Conservation (phyloP, 805 yeast genomes). For the Schizosaccharomyces lindneri region DNA sequence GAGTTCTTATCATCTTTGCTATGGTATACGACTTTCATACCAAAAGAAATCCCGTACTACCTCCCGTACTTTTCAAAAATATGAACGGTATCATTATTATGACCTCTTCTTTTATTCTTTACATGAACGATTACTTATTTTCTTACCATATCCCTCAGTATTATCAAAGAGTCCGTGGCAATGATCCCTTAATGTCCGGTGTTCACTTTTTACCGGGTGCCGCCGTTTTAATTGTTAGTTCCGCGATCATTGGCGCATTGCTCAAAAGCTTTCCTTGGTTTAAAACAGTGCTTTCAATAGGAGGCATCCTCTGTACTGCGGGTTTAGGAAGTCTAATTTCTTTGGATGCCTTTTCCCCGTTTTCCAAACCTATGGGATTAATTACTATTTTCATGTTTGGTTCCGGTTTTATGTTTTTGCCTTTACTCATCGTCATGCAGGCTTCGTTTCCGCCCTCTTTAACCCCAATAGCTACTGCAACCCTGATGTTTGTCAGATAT, state of each 20-base stretch:
- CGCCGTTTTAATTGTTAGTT: conserved; percentile 17
- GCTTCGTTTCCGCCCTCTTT: conserved; percentile 12
- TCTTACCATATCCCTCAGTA: conserved; percentile 21
- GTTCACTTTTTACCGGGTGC: conserved; percentile 21
- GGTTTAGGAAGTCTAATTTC: conserved; percentile 21
- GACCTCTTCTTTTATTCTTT: conserved; percentile 17
- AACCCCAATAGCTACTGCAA: conserved; percentile 12
- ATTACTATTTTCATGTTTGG: conserved; percentile 19
- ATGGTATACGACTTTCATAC: conserved; percentile 11
- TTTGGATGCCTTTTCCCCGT: conserved; percentile 8
- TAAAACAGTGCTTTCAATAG: conserved; percentile 8
- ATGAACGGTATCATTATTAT: conserved; percentile 18
- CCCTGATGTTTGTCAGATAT: conserved; percentile 12
- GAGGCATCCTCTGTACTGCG: conserved; percentile 17
- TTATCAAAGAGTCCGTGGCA: conserved; percentile 24
- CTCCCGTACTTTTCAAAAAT: conserved; percentile 18
- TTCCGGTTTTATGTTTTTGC: conserved; percentile 22
- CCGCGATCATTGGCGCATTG: conserved; percentile 18
- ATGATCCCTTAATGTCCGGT: conserved; percentile 23
- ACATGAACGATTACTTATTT: conserved; percentile 15
- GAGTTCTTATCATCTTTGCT: conserved; percentile 13
- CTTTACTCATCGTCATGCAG: conserved; percentile 12
- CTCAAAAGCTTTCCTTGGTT: conserved; percentile 18
- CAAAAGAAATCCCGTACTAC: conserved; percentile 24
- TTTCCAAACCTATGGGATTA: not conserved